Conservation (phyloP, 768 basidiomycete species). For the Clavaria fumosa region DNA sequence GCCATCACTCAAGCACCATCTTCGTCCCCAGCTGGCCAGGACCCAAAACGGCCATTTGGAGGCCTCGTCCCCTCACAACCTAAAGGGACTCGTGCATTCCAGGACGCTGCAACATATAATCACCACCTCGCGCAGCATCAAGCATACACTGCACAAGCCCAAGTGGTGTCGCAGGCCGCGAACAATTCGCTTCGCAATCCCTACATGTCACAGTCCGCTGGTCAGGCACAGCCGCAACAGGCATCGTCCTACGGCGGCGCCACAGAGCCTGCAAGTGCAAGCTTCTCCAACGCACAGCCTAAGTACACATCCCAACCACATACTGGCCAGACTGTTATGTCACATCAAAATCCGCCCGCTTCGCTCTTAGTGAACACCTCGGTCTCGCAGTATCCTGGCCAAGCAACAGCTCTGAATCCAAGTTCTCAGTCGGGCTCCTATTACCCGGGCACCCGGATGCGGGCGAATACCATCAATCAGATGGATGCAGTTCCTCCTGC, state of each 20-base stretch:
- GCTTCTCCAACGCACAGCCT: conserved; percentile 17
- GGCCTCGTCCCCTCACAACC: conserved; percentile 84
- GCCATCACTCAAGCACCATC: conserved; percentile 6
- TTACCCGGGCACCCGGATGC: conserved; percentile 50
- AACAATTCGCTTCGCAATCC: conserved; percentile 60
- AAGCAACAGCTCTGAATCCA: conserved; percentile 25
- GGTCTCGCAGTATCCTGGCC: conserved; percentile 21
- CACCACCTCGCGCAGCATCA: conserved; percentile 93
- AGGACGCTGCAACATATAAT: conserved; percentile 88
- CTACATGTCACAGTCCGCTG: conserved; percentile 52
- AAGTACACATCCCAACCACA: conserved; percentile 25
- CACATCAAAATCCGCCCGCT: conserved; percentile 36
- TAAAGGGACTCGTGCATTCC: conserved; percentile 72
- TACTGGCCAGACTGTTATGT: conserved; percentile 19
- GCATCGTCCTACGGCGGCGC: conserved; percentile 14
- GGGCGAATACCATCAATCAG: conserved; percentile 85
- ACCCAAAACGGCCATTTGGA: conserved; percentile 84
- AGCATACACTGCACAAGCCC: conserved; percentile 77
- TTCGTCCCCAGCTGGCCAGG: conserved; percentile 22
- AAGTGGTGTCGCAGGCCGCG: conserved; percentile 57
- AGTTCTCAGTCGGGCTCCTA: conserved; percentile 54
- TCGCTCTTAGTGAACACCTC: conserved; percentile 23
- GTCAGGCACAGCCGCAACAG: conserved; percentile 19
- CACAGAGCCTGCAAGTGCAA: conserved; percentile 8
- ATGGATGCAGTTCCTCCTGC: conserved; percentile 93